Conservation (phyloP, 768 basidiomycete species). For the Omphalotus guepiniiformis region DNA sequence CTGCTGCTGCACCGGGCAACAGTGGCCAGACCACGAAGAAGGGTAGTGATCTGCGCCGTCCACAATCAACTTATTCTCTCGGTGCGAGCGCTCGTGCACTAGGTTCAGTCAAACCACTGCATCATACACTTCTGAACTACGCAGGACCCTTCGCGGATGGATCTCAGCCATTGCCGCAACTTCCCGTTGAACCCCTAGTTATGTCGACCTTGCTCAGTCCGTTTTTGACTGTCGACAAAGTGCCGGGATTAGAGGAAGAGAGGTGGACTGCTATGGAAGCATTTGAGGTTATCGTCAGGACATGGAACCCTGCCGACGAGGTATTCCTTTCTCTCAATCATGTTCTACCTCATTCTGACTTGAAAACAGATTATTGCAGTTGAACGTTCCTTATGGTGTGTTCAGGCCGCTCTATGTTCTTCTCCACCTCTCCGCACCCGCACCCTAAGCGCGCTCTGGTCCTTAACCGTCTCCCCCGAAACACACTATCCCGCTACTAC, state of each 20-base stretch:
- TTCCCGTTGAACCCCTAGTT: slow-evolving; percentile 58
- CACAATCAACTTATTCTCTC: slow-evolving; percentile 38
- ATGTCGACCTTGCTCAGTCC: slow-evolving; percentile 55
- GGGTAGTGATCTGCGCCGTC: slow-evolving; percentile 36
- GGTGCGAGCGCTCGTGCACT: slow-evolving; percentile 20
- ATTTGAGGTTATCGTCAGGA: slow-evolving; percentile 53
- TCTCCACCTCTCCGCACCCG: slow-evolving; percentile 37
- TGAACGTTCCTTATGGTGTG: slow-evolving; percentile 69
- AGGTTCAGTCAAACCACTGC: slow-evolving; percentile 39
- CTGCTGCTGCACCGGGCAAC: slow-evolving; percentile 15
- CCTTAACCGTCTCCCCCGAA: slow-evolving; percentile 40
- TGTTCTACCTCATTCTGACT: neutral
- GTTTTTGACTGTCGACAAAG: slow-evolving; percentile 39
- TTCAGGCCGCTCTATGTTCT: slow-evolving; percentile 49
- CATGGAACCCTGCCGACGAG: slow-evolving; percentile 56
- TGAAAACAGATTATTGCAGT: slow-evolving; percentile 37
- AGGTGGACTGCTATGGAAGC: slow-evolving; percentile 52
- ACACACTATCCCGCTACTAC: slow-evolving; percentile 37
- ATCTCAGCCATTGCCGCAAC: slow-evolving; percentile 21
- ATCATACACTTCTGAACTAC: slow-evolving; percentile 43
- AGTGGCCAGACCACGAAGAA: slow-evolving; percentile 20
- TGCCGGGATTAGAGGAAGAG: slow-evolving; percentile 43
- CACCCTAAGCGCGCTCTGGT: slow-evolving; percentile 45
- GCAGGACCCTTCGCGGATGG: slow-evolving; percentile 29
- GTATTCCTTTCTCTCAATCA: slow-evolving; percentile 28